These are phyloP conservation scores for Ajuga reptans DNA, from an alignment of 305 asterid genomes.

Conservation along the genomic window DNA sequence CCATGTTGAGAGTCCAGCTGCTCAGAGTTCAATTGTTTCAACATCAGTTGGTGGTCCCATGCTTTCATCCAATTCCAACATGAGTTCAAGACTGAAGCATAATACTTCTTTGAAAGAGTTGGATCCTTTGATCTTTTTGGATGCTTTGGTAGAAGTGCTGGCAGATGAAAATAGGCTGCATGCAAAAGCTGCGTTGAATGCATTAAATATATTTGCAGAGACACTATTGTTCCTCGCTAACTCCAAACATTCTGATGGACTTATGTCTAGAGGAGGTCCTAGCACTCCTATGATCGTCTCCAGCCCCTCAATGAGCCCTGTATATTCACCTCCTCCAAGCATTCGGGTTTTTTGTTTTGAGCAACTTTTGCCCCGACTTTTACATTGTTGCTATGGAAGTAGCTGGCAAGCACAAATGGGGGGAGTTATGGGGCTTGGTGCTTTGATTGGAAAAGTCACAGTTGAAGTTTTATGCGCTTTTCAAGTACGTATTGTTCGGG, in stretches of 20 bases:
- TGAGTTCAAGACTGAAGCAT: slow-evolving; percentile 53
- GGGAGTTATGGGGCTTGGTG: slow-evolving; percentile 95
- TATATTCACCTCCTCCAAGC: slow-evolving; percentile 94
- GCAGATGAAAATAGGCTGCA: slow-evolving; percentile 85
- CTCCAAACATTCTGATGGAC: slow-evolving; percentile 67
- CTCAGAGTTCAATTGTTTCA: slow-evolving; percentile 39
- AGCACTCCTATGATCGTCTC: slow-evolving; percentile 94
- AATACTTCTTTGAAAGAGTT: slow-evolving; percentile 77
- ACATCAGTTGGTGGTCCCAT: slow-evolving; percentile 52
- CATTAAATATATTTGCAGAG: slow-evolving; percentile 71
- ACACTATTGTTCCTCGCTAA: slow-evolving; percentile 86
- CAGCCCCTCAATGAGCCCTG: slow-evolving; percentile 98
- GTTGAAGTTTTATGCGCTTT: slow-evolving; percentile 75
- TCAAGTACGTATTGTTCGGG: slow-evolving; percentile 88
- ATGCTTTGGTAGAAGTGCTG: slow-evolving; percentile 91
- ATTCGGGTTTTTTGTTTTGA: slow-evolving; percentile 90
- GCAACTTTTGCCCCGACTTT: slow-evolving; percentile 86
- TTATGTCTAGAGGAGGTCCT: slow-evolving; percentile 85
- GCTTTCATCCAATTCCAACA: slow-evolving; percentile 48
- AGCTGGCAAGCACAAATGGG: slow-evolving; percentile 99
- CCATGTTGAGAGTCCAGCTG: slow-evolving; percentile 65
- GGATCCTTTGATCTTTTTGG: slow-evolving; percentile 91
- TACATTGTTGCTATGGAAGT: slow-evolving; percentile 91
- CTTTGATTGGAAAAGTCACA: slow-evolving; percentile 90
- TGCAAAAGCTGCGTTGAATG: slow-evolving; percentile 85